phyloP scores from a whole-genome alignment of 768 basidiomycete genomes.

The Cystobasidium onofrii region DNA sequence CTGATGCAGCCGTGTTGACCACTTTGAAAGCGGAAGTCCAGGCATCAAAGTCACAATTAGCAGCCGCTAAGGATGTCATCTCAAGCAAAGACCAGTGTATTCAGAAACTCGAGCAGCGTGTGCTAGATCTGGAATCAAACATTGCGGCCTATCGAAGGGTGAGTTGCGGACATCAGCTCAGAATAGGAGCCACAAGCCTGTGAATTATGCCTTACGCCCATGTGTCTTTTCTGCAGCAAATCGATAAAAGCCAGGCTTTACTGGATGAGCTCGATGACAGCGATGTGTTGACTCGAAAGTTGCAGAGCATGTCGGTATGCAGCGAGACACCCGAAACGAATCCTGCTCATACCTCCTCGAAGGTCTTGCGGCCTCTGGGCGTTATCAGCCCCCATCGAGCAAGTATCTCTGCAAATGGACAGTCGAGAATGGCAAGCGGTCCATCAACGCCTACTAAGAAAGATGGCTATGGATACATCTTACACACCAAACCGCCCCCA shows the following conservation, averaged over 20 bases:
- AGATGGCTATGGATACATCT: slow-evolving; percentile 4
- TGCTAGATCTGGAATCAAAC: not conserved
- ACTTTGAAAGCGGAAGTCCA: not conserved
- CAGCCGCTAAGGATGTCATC: not conserved
- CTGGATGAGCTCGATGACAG: not conserved
- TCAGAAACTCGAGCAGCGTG: slow-evolving; percentile 5
- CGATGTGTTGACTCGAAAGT: not conserved
- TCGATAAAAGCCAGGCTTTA: not conserved
- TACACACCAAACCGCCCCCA: not conserved
- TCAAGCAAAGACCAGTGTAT: slow-evolving; percentile 3
- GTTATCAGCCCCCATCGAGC: not conserved
- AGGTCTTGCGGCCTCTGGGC: not conserved
- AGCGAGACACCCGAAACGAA: not conserved
- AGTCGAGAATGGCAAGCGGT: not conserved
- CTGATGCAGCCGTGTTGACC: not conserved
- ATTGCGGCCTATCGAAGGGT: not conserved
- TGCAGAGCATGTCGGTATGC: not conserved
- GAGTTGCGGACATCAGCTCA: not conserved
- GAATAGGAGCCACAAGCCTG: too few relatives aligned
- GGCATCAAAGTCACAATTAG: not conserved
- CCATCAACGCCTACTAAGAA: slow-evolving; percentile 6
- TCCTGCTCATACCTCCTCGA: not conserved
- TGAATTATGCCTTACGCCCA: too few relatives aligned
- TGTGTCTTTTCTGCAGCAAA: not conserved
- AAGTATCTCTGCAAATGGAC: not conserved